These are phyloP conservation scores for Zygosaccharomyces kombuchaensis DNA, from an alignment of 805 yeast genomes.

Conservation along the genomic window DNA sequence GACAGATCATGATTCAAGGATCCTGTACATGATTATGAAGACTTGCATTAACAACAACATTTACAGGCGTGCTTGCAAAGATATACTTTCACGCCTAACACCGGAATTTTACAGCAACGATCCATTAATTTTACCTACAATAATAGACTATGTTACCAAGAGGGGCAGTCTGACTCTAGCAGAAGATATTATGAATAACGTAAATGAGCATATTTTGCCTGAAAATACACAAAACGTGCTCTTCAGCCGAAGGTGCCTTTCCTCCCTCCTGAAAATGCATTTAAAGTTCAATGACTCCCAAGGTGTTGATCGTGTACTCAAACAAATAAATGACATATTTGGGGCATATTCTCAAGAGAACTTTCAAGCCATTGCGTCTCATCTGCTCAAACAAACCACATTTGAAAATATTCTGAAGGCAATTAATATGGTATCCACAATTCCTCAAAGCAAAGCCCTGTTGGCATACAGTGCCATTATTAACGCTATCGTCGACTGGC, in stretches of 20 bases:
- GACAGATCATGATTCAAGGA: conserved; percentile 25
- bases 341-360: conserved; percentile 21
- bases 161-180: conserved; percentile 15
- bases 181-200: conserved; percentile 19
- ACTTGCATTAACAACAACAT: conserved; percentile 20
- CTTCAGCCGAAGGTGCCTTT: conserved; percentile 21
- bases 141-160: conserved; percentile 22
- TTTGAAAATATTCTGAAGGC: conserved; percentile 23
- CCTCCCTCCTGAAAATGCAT: conserved; percentile 27
- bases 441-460: conserved; percentile 17
- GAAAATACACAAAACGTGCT: conserved; percentile 19
- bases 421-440: conserved; percentile 15
- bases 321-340: conserved; percentile 20
- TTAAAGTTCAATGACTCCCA: conserved; percentile 26
- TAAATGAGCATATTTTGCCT: conserved; percentile 16
- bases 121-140: conserved; percentile 24
- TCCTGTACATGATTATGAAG: conserved; percentile 23
- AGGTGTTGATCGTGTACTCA: conserved; percentile 27
- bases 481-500: conserved; percentile 19
- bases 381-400: conserved; percentile 16
- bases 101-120: conserved; percentile 26
- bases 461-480: conserved; percentile 21
- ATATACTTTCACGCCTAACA: conserved; percentile 16
- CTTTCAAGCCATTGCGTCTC: conserved; percentile 21
- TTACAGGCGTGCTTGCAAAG: conserved; percentile 19